phyloP scores from a whole-genome alignment of 2,329 filamentous ascomycete species.

The Ophiostoma pallidulum region DNA sequence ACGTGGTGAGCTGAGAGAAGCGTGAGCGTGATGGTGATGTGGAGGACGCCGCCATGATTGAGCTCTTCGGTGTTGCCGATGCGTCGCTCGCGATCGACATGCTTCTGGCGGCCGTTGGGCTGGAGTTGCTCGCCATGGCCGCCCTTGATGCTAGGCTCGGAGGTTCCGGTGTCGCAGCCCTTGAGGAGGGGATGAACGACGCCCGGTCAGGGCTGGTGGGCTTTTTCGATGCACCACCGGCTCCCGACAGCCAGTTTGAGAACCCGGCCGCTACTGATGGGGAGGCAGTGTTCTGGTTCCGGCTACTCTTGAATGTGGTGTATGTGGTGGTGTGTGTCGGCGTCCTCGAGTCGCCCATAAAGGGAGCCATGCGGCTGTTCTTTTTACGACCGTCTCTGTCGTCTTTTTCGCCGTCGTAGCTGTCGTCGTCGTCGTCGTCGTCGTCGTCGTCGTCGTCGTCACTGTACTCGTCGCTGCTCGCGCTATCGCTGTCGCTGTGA shows the following conservation, averaged over 20 bases:
- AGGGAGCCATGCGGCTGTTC: conserved; percentile 3
- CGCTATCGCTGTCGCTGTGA: conserved; percentile 22
- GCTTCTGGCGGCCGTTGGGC: conserved; percentile 14
- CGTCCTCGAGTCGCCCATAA: not conserved
- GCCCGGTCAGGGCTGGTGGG: conserved; percentile 6
- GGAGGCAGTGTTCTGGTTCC: not conserved
- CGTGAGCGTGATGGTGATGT: conserved; percentile 26
- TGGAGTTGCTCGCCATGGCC: not conserved
- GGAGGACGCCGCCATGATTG: not conserved
- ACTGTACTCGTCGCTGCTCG: conserved; percentile 17
- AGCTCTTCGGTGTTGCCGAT: conserved; percentile 9
- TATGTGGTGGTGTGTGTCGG: conserved; percentile 3
- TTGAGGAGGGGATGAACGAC: not conserved
- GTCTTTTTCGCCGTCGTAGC: not conserved
- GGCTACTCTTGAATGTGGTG: conserved; percentile 3
- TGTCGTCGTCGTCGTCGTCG: conserved; percentile 3
- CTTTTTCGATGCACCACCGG: not conserved
- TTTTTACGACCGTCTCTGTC: too few relatives aligned
- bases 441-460: conserved; percentile 20
- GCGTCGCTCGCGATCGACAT: conserved; percentile 18
- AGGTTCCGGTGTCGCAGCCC: conserved; percentile 12
- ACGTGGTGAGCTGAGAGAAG: conserved; percentile 37
- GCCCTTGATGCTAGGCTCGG: not conserved
- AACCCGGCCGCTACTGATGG: not conserved
- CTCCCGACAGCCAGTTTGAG: conserved; percentile 12